These are phyloP conservation scores for Collybiopsis confluens DNA, from an alignment of 768 basidiomycete genomes.

Conservation along the genomic window DNA sequence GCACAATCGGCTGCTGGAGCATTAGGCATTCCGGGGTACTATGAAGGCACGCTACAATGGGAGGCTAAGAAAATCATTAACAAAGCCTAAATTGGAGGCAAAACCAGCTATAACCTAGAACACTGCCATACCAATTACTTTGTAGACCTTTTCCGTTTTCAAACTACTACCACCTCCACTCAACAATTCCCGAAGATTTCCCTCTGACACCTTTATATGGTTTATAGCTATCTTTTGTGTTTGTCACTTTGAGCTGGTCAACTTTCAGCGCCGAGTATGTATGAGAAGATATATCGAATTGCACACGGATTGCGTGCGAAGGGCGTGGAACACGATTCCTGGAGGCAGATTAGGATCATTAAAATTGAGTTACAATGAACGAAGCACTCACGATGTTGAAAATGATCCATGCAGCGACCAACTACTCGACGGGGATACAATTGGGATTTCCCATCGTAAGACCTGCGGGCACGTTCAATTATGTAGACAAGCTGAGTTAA, in stretches of 20 bases:
- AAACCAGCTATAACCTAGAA: no score
- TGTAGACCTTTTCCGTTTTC: constrained; percentile 6
- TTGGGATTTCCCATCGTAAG: constrained; percentile 76
- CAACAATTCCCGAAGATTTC: constrained; percentile 59
- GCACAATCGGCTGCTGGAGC: neutral
- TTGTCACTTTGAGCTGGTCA: constrained; percentile 73
- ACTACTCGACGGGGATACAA: constrained; percentile 59
- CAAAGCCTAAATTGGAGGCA: neutral
- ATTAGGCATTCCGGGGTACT: neutral
- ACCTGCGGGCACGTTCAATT: constrained; percentile 34
- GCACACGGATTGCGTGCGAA: constrained; percentile 68
- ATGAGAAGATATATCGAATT: constrained; percentile 67
- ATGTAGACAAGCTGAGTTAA: neutral
- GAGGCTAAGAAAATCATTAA: neutral
- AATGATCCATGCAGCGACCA: constrained; percentile 80
- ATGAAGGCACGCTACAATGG: neutral
- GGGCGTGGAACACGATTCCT: constrained; percentile 46
- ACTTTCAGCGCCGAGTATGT: constrained; percentile 81
- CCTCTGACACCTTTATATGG: constrained; percentile 89
- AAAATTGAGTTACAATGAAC: neutral
- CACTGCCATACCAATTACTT: no score
- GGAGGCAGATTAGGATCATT: neutral
- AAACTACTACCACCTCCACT: constrained; percentile 55
- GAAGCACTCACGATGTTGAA: constrained; percentile 50
- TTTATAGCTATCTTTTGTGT: constrained; percentile 71